These are phyloP conservation scores for Verbena officinalis DNA, from an alignment of 257 asterid genomes.

Conservation along the genomic window DNA sequence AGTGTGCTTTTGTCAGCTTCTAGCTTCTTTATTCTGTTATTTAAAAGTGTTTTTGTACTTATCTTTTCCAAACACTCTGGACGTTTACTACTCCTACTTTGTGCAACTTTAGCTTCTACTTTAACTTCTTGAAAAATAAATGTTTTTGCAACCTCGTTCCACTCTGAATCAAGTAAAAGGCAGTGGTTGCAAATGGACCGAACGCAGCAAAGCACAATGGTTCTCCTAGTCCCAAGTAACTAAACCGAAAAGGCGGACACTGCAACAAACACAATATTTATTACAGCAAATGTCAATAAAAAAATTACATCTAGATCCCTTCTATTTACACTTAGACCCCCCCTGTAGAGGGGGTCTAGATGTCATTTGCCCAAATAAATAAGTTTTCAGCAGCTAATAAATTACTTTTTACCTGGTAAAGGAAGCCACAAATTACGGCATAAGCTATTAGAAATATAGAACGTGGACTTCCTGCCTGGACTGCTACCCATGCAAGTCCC, in stretches of 20 bases:
- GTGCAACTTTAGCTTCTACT: too few species aligned
- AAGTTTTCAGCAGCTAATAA: slow-evolving; percentile 1
- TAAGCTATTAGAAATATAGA: slow-evolving; percentile 57
- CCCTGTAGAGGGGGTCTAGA: too few species aligned
- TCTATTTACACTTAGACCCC: too few species aligned
- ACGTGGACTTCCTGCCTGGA: slow-evolving; percentile 62
- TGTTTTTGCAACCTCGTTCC: slow-evolving; percentile 67
- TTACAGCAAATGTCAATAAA: background rate
- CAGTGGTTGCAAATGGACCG: slow-evolving; percentile 90
- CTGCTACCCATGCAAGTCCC: slow-evolving; percentile 69
- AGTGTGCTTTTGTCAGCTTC: too few species aligned
- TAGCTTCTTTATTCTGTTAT: too few species aligned
- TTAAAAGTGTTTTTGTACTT: too few species aligned
- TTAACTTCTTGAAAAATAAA: too few species aligned
- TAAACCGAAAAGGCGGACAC: slow-evolving; percentile 94
- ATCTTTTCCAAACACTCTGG: too few species aligned
- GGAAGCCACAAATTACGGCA: slow-evolving; percentile 75
- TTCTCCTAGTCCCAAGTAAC: slow-evolving; percentile 88
- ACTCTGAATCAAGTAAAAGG: slow-evolving; percentile 85
- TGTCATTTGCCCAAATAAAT: background rate
- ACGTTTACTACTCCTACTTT: too few species aligned
- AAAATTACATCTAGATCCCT: too few species aligned
- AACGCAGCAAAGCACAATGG: slow-evolving; percentile 95
- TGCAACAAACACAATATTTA: slow-evolving; percentile 35
- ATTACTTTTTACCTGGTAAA: slow-evolving; percentile 67